Evolutionary conservation across 768 basidiomycete genomes (phyloP), one percentile per base, ranked within the genome.

Genomic region (Mycena olivaceomarginata): DNA sequence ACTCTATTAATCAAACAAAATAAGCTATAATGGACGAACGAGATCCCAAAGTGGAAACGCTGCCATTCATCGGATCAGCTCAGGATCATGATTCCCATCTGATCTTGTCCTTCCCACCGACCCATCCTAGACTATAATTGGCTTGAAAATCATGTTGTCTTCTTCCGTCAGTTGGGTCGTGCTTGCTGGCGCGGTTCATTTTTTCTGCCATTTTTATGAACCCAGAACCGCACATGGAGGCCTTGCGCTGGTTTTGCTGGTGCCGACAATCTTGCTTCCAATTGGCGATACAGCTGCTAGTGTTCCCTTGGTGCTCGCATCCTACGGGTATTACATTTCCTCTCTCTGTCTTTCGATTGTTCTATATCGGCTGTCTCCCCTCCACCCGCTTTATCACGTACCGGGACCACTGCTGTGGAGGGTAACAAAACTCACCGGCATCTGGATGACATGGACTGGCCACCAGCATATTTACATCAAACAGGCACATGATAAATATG

Each of bases 401-500:
- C 91, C 90, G 16, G 91, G 91, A 22, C 92, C 91, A 0, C 9
- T 86, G 0, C 56, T 88, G 5, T 84, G 83, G 79, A 89, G 84
- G 67, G 45, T 90, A 22, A 85, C 87, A 8, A 88, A 89, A 70
- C 79, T 89, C 18, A 84, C 82, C 69, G 80, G 85, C 16, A 84
- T 86, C 5, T 84, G 84, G 70, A 69, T 87, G 6, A 83, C 85
- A 16, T 77, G 79, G 9, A 75, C 76, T 0, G 91, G 91, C 9
- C 85, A 87, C 72, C 89, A 90, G 63, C 88, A 92, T 77, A 80
- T 84, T 3, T 86, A 87, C 71, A 88, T 88, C 73, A 82, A 85
- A 46, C 77, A 81, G 20, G 81, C 92, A 22, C 93, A 93, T 77
- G 85, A 88, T 40, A 85, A 84, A 68, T 93, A 92, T 67, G 93